Conservation (phyloP, 2,329 filamentous ascomycete genomes). For the Dothistroma pini region DNA sequence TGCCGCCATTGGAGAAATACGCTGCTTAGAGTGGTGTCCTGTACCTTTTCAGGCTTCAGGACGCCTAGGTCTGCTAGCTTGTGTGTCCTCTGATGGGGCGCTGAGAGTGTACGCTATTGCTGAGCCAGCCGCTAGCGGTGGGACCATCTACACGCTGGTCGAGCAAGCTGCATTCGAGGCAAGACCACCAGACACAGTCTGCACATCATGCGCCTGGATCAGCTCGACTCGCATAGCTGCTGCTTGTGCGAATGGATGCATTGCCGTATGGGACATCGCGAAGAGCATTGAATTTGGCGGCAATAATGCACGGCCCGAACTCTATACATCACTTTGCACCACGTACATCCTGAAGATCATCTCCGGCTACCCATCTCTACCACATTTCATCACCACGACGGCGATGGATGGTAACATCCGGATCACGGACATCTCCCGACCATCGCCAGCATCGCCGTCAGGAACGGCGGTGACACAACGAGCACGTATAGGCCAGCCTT, state of each 20-base stretch:
- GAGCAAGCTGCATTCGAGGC: slow-evolving; percentile 49
- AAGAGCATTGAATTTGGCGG: slow-evolving; percentile 15
- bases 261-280: slow-evolving; percentile 52
- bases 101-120: slow-evolving; percentile 54
- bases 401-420: slow-evolving; percentile 54
- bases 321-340: slow-evolving; percentile 43
- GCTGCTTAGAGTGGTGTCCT: slow-evolving; percentile 56
- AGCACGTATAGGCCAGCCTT: slow-evolving; percentile 47
- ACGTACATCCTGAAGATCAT: slow-evolving; percentile 48
- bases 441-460: slow-evolving; percentile 39
- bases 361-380: slow-evolving; percentile 53
- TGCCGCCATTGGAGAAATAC: slow-evolving; percentile 55
- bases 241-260: slow-evolving; percentile 54
- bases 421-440: slow-evolving; percentile 53
- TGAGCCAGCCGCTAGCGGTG: slow-evolving; percentile 18
- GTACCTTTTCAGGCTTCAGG: slow-evolving; percentile 34
- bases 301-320: slow-evolving; percentile 37
- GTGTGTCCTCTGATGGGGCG: slow-evolving; percentile 56
- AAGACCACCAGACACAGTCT: slow-evolving; percentile 51
- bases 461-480: slow-evolving; percentile 48
- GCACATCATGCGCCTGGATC: slow-evolving; percentile 56
- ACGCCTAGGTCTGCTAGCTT: slow-evolving; percentile 53
- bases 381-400: slow-evolving; percentile 51
- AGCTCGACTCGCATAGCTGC: slow-evolving; percentile 53
- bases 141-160: slow-evolving; percentile 39